Base-by-base conservation (phyloP, 1,284 basidiomycete species). In the Ceratobasidium sp. region DNA sequence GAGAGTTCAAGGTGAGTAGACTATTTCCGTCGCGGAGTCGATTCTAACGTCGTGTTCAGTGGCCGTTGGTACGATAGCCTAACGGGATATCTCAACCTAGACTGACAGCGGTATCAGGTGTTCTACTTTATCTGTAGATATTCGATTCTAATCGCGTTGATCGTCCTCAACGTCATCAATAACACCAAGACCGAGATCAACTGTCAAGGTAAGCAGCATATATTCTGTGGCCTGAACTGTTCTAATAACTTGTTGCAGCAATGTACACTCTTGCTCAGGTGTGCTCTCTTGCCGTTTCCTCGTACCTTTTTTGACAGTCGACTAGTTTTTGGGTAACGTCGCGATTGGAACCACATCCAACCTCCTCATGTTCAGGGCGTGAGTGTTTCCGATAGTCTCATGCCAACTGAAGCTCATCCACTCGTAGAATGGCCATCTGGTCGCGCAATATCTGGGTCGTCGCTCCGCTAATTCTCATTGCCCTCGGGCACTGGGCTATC, bases 81-180 rank as follows among this genome's bases (percentile, higher is more conserved):
- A 55, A 43, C 34, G 29, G n/a, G 72, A 32, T 73, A 69, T 38
- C 43, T 53, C 15, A 31, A 53, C 50, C 3, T 20, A 32, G 17
- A 29, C 56, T 50, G 31, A 49, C 17, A 49, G 22, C 10, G 3
- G 20, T 25, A 34, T 8, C 32, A 62, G 90, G 79, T 83, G 49
- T 90, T 91, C 77, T 92, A 92, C 77, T 90, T 91, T 76, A 77
- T 86, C 54, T 88, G 88, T 72, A 84, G 90, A 68, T 92, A 91
- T 76, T 84, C 82, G 71, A 77, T 92, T 42, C 77, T 91, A 38
- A 12, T 45, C 8, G 50, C 57, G 4, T 34, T 69, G 15, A 53
- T 58, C 22, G 25, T 54, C 25, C 57, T 62, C 17, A 69, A 71
- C 45, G 43, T 69, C 40, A 43, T 65, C 50, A 58, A 31, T 45